phyloP scores from a whole-genome alignment of 164 flowering plant genomes.

The Umbilicus rupestris region DNA sequence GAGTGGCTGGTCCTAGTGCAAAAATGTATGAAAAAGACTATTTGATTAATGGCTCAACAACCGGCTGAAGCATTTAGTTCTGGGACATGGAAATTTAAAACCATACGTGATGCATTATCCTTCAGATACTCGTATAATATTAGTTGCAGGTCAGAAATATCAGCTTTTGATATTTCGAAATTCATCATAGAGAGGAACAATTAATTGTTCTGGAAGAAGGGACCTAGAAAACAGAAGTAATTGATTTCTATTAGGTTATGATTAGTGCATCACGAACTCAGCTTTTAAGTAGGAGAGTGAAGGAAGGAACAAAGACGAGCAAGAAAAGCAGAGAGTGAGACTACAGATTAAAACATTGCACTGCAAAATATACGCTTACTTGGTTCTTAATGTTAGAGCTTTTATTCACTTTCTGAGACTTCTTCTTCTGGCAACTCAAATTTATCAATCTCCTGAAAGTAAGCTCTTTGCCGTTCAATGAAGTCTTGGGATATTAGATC shows the following conservation, averaged over 20 bases:
- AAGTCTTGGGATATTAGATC: slow-evolving; percentile 3
- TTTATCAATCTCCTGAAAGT: slow-evolving; percentile 7
- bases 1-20: neutral
- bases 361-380: neutral
- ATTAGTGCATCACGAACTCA: no score
- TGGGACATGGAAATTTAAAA: neutral
- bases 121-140: neutral
- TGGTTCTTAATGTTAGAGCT: slow-evolving; percentile 6
- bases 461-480: slow-evolving; percentile 7
- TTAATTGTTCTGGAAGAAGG: no score
- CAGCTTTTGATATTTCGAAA: neutral
- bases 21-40: neutral
- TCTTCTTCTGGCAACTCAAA: slow-evolving; percentile 9
- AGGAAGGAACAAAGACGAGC: no score
- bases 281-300: no score
- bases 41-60: neutral
- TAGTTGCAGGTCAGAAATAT: neutral
- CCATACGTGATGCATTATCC: no score
- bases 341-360: neutral
- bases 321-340: no score
- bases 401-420: slow-evolving; percentile 8
- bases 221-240: no score
- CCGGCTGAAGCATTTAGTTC: neutral
- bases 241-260: no score
- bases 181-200: no score